phyloP scores from a whole-genome alignment of 352 stramenopile genomes.

The Saprolegnia diclina region DNA sequence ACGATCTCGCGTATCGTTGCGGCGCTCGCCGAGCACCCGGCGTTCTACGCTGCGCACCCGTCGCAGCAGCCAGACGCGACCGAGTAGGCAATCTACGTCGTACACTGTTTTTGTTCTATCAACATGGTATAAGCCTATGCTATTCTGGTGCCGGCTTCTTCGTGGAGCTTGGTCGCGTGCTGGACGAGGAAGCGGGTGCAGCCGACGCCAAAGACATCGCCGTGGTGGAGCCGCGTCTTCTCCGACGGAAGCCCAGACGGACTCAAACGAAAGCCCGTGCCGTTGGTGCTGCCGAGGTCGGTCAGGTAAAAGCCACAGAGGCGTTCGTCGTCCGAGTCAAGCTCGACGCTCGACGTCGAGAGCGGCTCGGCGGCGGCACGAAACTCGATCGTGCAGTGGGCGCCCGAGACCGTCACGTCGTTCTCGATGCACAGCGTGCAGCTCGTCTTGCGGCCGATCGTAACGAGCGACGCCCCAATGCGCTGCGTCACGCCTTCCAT shows the following conservation, averaged over 20 bases:
- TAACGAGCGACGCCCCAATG: conserved; percentile 67
- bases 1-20: conserved; percentile 76
- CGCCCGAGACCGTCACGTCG: conserved; percentile 72
- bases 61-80: conserved; percentile 70
- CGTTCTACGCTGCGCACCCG: conserved; percentile 78
- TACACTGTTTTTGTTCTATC: no score
- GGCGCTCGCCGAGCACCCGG: conserved; percentile 55
- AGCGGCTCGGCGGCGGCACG: conserved; percentile 37
- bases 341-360: background rate
- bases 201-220: conserved; percentile 79
- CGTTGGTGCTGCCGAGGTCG: conserved; percentile 76
- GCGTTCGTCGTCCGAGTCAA: background rate
- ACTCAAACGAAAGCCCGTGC: conserved; percentile 67
- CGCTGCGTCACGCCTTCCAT: conserved; percentile 64
- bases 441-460: conserved; percentile 58
- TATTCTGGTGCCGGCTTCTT: background rate
- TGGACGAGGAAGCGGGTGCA: conserved; percentile 79
- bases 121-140: background rate
- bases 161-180: conserved; percentile 35
- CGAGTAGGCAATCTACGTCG: conserved; percentile 16
- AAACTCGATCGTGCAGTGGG: conserved; percentile 65
- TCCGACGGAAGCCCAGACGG: conserved; percentile 36
- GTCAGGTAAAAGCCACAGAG: conserved; percentile 71
- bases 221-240: conserved; percentile 58
- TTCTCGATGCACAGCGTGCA: conserved; percentile 80